Evolutionary conservation across 805 yeast genomes (phyloP).

Genomic region (Wickerhamomyces queroliae): DNA sequence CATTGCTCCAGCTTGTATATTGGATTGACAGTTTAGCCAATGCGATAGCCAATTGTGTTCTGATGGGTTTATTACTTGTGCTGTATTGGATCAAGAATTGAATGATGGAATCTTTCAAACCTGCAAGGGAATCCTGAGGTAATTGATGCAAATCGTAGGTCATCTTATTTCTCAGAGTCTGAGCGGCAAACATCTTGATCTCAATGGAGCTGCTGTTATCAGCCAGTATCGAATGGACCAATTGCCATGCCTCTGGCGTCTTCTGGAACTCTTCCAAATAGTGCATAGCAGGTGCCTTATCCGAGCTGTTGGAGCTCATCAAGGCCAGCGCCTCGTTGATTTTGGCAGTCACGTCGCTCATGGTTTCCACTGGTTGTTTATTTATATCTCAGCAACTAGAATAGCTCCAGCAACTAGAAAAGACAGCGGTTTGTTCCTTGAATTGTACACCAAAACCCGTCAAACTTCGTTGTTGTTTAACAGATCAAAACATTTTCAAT

Average conservation of each 20-base stretch:
- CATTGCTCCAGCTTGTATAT: conserved; percentile 62
- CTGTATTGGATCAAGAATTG: conserved; percentile 47
- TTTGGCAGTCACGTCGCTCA: conserved; percentile 5
- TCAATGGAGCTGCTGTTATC: conserved; percentile 37
- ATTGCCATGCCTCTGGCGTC: conserved; percentile 74
- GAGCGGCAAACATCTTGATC: conserved; percentile 79
- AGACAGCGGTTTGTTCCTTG: no score
- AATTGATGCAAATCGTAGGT: conserved; percentile 82
- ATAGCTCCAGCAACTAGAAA: neutral
- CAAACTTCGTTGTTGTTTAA: neutral
- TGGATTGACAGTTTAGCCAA: conserved; percentile 81
- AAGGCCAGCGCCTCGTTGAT: conserved; percentile 20
- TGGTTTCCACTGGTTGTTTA: neutral
- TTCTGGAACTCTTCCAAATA: conserved; percentile 81
- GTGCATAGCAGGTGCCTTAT: conserved; percentile 39
- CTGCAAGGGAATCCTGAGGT: conserved; percentile 47
- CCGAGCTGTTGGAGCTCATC: conserved; percentile 20
- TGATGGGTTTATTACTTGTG: conserved; percentile 44
- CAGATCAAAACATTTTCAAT: neutral
- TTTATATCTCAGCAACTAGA: neutral
- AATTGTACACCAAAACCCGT: neutral
- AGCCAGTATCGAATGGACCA: conserved; percentile 50
- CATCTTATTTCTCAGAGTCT: conserved; percentile 78
- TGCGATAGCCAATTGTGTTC: conserved; percentile 78
- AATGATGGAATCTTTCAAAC: conserved; percentile 66